A percentile compares a stretch with the other conserved stretches of the same genome.
phyloP scores from a whole-genome alignment of 208 protist genomes.

The Histomonas meleagridis region DNA sequence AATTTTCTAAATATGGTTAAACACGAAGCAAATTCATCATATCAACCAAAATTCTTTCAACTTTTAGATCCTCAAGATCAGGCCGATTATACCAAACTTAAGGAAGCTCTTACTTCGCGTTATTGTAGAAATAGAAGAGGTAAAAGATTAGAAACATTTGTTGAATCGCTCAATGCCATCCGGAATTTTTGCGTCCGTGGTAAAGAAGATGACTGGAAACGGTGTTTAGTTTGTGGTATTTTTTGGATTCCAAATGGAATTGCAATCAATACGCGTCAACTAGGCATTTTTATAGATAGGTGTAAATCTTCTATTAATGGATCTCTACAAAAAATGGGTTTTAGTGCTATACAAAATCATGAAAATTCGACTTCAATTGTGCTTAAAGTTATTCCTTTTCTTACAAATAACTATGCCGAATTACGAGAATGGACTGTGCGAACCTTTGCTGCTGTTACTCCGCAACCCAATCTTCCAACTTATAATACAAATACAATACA shows the following conservation, averaged over 20 bases:
- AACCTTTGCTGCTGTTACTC: not conserved
- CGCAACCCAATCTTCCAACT: not conserved
- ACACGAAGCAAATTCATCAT: no score
- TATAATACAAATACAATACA: not conserved
- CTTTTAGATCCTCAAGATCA: not conserved
- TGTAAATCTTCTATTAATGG: slow-evolving; percentile 34
- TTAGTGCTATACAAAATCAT: not conserved
- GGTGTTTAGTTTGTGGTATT: slow-evolving; percentile 18
- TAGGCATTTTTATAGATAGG: not conserved
- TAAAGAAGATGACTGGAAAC: not conserved
- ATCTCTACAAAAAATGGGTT: not conserved
- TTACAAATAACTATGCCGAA: not conserved
- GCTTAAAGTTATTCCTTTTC: not conserved
- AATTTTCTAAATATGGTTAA: no score
- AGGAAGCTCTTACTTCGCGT: not conserved
- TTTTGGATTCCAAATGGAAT: slow-evolving; percentile 25
- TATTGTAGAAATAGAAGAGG: not conserved
- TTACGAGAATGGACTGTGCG: not conserved
- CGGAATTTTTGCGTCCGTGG: not conserved
- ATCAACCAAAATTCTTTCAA: not conserved
- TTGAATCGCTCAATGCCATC: not conserved
- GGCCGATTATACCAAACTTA: not conserved
- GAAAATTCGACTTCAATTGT: not conserved
- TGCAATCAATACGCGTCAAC: not conserved
- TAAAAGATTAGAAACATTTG: not conserved